Base-by-base conservation (phyloP, 176 grass and related monocot genomes). In the Oryza rufipogon region DNA sequence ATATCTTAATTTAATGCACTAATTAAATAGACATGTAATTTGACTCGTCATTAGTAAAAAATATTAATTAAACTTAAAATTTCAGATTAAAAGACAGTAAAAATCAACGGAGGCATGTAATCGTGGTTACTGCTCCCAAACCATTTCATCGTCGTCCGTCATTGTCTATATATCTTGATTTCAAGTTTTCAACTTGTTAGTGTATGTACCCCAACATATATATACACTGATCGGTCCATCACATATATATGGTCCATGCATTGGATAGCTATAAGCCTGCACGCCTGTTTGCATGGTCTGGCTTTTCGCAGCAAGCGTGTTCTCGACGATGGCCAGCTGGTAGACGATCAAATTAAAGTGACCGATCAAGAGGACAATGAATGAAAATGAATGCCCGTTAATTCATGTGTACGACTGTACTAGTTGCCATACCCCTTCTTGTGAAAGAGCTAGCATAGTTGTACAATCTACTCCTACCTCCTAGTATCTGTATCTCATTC, bases 231-330 rank as follows among this genome's bases (percentile, higher is more conserved):
- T 73, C n/a, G 6, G 26, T 73, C 41, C 1, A 28, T 73, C 20
- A 22, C 41, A 38, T 38, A 38, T 38, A 38, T 38, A 41, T 66
- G 71, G 71, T 75, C 71, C 81, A 74, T 74, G 54, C 51, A 34
- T 15, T 23, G 79, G 47, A 49, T 64, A 63, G n/a, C 56, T 36
- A 70, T 60, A 30, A 34, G 49, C 26, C 32, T 46, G 42, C 42
- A 25, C n/a, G 20, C 58, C 58, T 63, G 58, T 63, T 63, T 23
- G 20, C 2, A 10, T 63, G 19, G 58, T 63, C 58, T 23, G 23
- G 36, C 69, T 82, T 38, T 82, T 82, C 1, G 56, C 5, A 11
- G 78, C 78, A 80, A 25, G 52, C 69, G 68, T 73, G 73, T 76
- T 1, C 25, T 17, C 11, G 22, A 61, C 58, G 51, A 61, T 20